Base-by-base conservation (phyloP, 2,329 filamentous ascomycete species). In the Parastagonospora avenae region DNA sequence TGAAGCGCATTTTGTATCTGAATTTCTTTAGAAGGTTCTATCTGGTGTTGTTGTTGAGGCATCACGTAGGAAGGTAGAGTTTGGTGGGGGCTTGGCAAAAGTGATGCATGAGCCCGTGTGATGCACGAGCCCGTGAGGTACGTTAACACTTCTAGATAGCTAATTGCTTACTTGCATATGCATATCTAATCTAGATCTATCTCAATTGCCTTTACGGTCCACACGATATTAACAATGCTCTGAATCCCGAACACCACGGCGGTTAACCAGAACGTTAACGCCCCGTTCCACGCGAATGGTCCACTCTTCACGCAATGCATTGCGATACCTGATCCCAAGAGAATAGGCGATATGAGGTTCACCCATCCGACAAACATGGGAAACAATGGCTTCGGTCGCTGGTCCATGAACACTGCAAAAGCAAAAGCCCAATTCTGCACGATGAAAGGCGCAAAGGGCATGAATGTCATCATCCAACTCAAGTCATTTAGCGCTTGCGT, bases 401-500 rank as follows among this genome's bases (percentile, higher is more conserved):
- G 24, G 38, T 55, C 53, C 12, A 45, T 19, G 16, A 49, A 33
- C 2, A 55, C 29, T 2, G 53, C 53, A 9, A 39, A 43, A 8
- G 41, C 46, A 28, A 50, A 53, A 4, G 54, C 54, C 44, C 44
- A 52, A 32, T 52, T 52, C 29, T 57, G 54, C 8, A 50, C 36
- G 19, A 57, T 44, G 28, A 57, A 54, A 2, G 54, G 44, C 1
- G 54, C 14, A 31, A 49, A 57, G 9, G 51, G 48, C 51, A 57
- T 54, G 27, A 57, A 49, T 14, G 51, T 52, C 48, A 50, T 54
- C 41, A 57, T 43, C 54, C 54, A 57, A 28, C 44, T 47, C 42
- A 60, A 41, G 46, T 64, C 59, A 32, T 59, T 63, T 29, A 64
- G 37, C 8, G 52, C 52, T 48, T 61, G 55, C 8, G 61, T 64